Conservation (phyloP, 768 basidiomycete genomes). For the Suillus hirtellus region DNA sequence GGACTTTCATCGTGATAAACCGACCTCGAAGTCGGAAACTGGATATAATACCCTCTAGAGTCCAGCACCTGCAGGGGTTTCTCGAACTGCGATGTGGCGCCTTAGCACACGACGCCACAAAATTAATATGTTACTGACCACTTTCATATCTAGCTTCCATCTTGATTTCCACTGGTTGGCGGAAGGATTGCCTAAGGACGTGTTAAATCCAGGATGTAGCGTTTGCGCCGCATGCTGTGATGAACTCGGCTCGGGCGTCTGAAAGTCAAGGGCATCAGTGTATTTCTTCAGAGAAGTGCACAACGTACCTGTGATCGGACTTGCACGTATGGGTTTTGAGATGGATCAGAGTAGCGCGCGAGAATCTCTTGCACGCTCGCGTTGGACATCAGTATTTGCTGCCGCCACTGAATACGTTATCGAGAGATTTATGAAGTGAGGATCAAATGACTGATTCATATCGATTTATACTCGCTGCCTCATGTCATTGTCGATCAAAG, state of each 20-base stretch:
- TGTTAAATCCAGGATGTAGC: not conserved
- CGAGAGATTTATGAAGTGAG: not conserved
- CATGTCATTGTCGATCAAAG: slow-evolving; percentile 3
- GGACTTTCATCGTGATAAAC: not conserved
- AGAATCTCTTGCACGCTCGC: not conserved
- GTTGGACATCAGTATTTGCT: not conserved
- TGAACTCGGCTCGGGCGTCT: not conserved
- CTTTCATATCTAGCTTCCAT: not conserved
- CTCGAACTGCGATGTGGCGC: not conserved
- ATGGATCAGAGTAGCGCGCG: slow-evolving; percentile 2
- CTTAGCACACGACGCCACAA: not conserved
- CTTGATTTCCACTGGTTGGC: not conserved
- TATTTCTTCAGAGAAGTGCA: not conserved
- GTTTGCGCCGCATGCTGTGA: not conserved
- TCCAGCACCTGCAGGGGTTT: not conserved
- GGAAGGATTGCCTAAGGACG: not conserved
- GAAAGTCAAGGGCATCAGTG: not conserved
- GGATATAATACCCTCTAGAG: not conserved
- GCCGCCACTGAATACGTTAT: not conserved
- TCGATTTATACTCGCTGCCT: not conserved
- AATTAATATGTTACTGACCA: not conserved
- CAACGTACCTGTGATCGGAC: not conserved
- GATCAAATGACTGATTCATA: not conserved
- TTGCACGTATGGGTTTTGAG: slow-evolving; percentile 3
- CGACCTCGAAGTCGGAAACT: not conserved